Conservation (phyloP, 306 rosid genomes). For the Dryas octopetala region DNA sequence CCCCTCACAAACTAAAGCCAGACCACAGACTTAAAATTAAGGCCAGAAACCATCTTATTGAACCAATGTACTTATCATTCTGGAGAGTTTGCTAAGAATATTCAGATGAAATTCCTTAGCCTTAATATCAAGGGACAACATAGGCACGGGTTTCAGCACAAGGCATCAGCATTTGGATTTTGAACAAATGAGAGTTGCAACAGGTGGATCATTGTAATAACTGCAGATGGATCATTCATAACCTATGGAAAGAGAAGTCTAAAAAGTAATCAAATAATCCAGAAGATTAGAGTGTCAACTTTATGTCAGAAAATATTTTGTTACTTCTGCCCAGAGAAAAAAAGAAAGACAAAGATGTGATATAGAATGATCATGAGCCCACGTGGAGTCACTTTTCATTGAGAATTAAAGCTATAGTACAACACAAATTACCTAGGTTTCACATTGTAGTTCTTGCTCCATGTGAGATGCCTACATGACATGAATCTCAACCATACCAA, state of each 20-base stretch:
- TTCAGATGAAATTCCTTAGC: no score
- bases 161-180: no score
- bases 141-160: no score
- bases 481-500: slow-evolving; percentile 46
- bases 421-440: slow-evolving; percentile 34
- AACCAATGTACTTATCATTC: no score
- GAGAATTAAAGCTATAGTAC: background rate
- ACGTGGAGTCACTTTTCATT: background rate
- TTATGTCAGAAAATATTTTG: background rate
- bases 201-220: background rate
- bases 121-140: no score
- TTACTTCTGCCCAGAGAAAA: background rate
- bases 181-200: no score
- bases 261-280: background rate
- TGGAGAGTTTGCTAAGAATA: no score
- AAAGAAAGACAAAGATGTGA: background rate
- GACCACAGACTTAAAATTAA: no score
- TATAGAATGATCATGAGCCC: background rate
- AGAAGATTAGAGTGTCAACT: background rate
- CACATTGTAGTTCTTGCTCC: slow-evolving; percentile 45
- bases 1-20: no score
- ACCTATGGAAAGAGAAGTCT: background rate
- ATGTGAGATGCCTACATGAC: slow-evolving; percentile 40
- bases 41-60: no score
- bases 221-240: background rate